phyloP scores from a whole-genome alignment of 2,329 filamentous ascomycete genomes.

The Ascocoryne sarcoides region DNA sequence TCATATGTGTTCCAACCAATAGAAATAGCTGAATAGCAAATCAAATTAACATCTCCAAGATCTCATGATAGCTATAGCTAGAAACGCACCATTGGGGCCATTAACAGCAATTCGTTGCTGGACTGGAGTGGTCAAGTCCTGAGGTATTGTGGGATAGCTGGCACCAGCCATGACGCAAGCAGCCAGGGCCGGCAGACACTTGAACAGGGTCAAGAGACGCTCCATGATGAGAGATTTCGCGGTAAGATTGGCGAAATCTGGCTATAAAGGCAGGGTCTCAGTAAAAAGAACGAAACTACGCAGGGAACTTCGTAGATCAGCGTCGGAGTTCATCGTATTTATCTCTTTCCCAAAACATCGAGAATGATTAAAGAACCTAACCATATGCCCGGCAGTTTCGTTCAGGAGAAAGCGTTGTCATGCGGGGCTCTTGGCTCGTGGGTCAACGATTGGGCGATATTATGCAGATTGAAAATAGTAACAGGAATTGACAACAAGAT shows the following conservation, averaged over 20 bases:
- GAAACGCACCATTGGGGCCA: constrained; percentile 36
- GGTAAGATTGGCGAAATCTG: not conserved
- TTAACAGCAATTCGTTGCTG: constrained; percentile 46
- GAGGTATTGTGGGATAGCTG: constrained; percentile 38
- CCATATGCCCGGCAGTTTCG: not conserved
- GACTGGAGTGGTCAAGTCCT: constrained; percentile 42
- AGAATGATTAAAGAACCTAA: not conserved
- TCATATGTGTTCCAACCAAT: constrained; percentile 50
- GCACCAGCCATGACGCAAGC: constrained; percentile 22
- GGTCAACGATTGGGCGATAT: constrained; percentile 4
- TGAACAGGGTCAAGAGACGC: constrained; percentile 15
- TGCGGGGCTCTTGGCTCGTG: constrained; percentile 4
- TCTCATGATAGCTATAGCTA: not conserved
- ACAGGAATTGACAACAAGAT: constrained; percentile 2
- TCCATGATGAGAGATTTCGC: constrained; percentile 19
- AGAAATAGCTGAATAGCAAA: constrained; percentile 35
- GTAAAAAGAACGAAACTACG: not conserved
- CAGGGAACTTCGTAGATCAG: not conserved
- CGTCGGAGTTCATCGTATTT: constrained; percentile 1
- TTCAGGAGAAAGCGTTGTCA: not conserved
- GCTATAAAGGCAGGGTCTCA: not conserved
- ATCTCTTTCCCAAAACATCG: constrained; percentile 1
- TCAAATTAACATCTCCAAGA: not conserved
- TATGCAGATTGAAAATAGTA: not conserved
- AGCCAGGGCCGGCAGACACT: constrained; percentile 24